A percentile compares a stretch with the other conserved stretches of the same genome.
Evolutionary conservation across 2,329 filamentous ascomycete species (phyloP).

Genomic region (Diaporthe vexans): DNA sequence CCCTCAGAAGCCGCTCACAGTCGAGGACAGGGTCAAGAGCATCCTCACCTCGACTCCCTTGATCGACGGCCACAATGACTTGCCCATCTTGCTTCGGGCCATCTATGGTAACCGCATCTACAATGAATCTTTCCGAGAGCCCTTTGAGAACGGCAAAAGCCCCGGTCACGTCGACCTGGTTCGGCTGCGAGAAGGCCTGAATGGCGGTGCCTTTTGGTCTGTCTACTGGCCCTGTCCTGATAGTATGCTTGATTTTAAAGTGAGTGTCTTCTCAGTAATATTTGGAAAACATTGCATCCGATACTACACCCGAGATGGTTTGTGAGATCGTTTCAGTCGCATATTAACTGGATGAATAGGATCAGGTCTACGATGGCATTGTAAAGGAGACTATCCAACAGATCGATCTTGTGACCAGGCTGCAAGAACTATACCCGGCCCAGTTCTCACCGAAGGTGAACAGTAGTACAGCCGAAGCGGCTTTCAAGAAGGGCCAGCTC

Average conservation of each 20-base stretch:
- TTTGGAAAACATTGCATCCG: no score
- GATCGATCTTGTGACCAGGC: constrained; percentile 78
- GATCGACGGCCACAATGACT: constrained; percentile 89
- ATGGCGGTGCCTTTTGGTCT: constrained; percentile 94
- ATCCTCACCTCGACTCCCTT: constrained; percentile 63
- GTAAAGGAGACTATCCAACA: constrained; percentile 80
- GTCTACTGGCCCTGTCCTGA: constrained; percentile 84
- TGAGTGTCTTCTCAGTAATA: neutral
- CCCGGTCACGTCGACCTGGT: constrained; percentile 83
- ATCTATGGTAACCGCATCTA: constrained; percentile 85
- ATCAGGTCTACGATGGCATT: constrained; percentile 45
- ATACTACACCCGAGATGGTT: neutral
- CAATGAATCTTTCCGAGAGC: constrained; percentile 76
- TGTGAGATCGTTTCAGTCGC: neutral
- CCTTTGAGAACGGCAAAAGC: constrained; percentile 80
- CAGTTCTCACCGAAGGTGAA: constrained; percentile 77
- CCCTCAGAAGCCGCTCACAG: constrained; percentile 44
- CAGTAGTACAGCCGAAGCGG: constrained; percentile 71
- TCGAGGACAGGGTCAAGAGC: constrained; percentile 61
- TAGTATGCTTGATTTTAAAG: constrained; percentile 79
- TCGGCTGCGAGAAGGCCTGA: constrained; percentile 77
- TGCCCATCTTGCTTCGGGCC: constrained; percentile 79
- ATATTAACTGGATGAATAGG: neutral
- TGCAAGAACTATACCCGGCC: constrained; percentile 74
- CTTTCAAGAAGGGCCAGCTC: constrained; percentile 73